Percentiles rank a stretch among this genome's conserved stretches.
These are phyloP conservation scores for Mycoemilia scoparia DNA, from an alignment of 192 early-diverging fungal species.

Conservation along the genomic window DNA sequence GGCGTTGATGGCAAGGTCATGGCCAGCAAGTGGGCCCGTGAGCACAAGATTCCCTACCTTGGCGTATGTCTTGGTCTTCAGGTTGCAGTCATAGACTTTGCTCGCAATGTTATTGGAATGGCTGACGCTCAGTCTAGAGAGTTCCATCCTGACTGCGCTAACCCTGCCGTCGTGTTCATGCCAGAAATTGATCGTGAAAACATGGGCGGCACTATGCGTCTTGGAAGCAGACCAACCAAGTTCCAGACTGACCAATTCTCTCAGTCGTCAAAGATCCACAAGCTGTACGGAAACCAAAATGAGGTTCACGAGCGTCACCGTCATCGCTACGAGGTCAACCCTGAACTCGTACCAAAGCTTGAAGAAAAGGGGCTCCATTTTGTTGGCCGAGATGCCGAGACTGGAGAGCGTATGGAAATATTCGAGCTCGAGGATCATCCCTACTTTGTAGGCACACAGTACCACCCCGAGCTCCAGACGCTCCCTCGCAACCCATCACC, in stretches of 20 bases:
- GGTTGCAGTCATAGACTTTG: slow-evolving; percentile 93
- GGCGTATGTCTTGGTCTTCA: slow-evolving; percentile 97
- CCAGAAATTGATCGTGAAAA: slow-evolving; percentile 86
- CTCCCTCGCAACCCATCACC: slow-evolving; percentile 83
- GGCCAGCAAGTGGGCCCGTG: slow-evolving; percentile 92
- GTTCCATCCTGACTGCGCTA: slow-evolving; percentile 48
- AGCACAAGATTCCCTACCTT: slow-evolving; percentile 91
- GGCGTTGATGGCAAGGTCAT: slow-evolving; percentile 93
- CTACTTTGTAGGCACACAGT: slow-evolving; percentile 89
- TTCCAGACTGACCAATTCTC: slow-evolving; percentile 49
- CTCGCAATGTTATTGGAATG: slow-evolving; percentile 77
- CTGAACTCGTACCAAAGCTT: slow-evolving; percentile 49
- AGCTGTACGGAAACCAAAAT: slow-evolving; percentile 37
- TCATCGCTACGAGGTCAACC: slow-evolving; percentile 98
- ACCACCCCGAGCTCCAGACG: slow-evolving; percentile 94
- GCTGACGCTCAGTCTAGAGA: slow-evolving; percentile 70
- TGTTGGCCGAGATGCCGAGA: slow-evolving; percentile 77
- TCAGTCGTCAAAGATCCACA: slow-evolving; percentile 40
- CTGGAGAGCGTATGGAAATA: slow-evolving; percentile 96
- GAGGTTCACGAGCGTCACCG: slow-evolving; percentile 80
- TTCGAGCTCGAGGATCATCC: slow-evolving; percentile 78
- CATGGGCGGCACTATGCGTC: slow-evolving; percentile 93
- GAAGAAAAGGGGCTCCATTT: slow-evolving; percentile 72
- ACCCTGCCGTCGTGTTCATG: slow-evolving; percentile 87
- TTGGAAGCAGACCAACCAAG: slow-evolving; percentile 67